Evolutionary conservation across 139 green algal species (phyloP), one percentile per base, ranked within the genome.

Genomic region (Micractinium conductrix): DNA sequence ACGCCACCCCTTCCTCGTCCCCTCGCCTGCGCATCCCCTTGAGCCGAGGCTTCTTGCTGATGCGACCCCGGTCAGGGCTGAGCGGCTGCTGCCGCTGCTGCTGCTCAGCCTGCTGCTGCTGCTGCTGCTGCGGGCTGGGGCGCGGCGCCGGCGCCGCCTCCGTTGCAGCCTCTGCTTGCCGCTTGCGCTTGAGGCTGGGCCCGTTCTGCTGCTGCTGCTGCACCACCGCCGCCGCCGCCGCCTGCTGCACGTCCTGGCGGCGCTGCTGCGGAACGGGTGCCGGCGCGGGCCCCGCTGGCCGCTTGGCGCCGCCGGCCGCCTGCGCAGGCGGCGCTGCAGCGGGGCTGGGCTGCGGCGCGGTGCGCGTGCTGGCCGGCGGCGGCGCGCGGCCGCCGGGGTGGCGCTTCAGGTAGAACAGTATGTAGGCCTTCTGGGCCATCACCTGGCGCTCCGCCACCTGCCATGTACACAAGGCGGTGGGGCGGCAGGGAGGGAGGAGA

Each of bases 321-420:
- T 45, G 40, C 44, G 28, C 30, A 0, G 62, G 43, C n/a, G n/a
- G n/a, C n/a, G n/a, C n/a, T n/a, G n/a, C n/a, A n/a, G n/a, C n/a
- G n/a, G n/a, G n/a, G n/a, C n/a, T 53, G 71, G 24, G 42, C 28
- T 62, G 38, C 40, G 4, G 38, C 19, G 67, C 60, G 48, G 35
- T n/a, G 45, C 16, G 55, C 42, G 42, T 74, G 37, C 10, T 26
- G n/a, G 33, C 60, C 67, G 26, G 40, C 21, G 60, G 73, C 70
- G 2, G 70, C 81, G 14, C 85, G 53, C 14, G 85, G 81, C 4
- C 86, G 85, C 35, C 21, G 26, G 21, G 50, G 26, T 70, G 67
- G n/a, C 87, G 50, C 38, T 74, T 80, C 28, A 96, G 89, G 91
- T 99, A 99, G 90, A 99, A 98, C 40, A 99, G 91, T 30, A 99